phyloP scores from a whole-genome alignment of 345 rosid genomes.

The Odontarrhena argentea region DNA sequence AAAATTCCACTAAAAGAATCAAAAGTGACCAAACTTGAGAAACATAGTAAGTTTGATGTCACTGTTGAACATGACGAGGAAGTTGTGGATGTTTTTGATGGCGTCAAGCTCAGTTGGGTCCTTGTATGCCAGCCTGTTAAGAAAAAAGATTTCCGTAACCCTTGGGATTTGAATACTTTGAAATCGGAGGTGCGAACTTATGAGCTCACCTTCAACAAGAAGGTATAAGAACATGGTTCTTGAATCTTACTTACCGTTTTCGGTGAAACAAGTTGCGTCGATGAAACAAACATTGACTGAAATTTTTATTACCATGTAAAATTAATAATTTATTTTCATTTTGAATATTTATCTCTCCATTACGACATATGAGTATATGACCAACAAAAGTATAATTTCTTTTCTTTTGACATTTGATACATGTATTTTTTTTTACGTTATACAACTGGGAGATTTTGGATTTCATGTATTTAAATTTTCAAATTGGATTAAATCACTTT shows the following conservation, averaged over 20 bases:
- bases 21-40: constrained; percentile 58
- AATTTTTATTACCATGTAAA: too few relatives aligned
- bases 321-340: too few relatives aligned
- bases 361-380: too few relatives aligned
- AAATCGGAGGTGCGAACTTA: constrained; percentile 49
- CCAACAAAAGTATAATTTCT: too few relatives aligned
- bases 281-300: constrained; percentile 32
- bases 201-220: constrained; percentile 59
- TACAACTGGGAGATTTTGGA: too few relatives aligned
- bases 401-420: too few relatives aligned
- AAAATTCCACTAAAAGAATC: constrained; percentile 41
- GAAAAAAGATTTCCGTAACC: constrained; percentile 25
- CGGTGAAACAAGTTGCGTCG: constrained; percentile 49
- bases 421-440: too few relatives aligned
- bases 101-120: constrained; percentile 56
- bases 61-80: constrained; percentile 58
- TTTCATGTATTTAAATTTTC: too few relatives aligned
- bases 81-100: constrained; percentile 51
- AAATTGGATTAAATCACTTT: too few relatives aligned
- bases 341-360: too few relatives aligned
- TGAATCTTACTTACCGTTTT: constrained; percentile 51
- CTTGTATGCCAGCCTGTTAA: constrained; percentile 47
- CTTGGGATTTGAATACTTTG: constrained; percentile 26
- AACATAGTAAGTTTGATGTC: constrained; percentile 47
- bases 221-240: constrained; percentile 52